Percentiles rank a stretch among this genome's conserved stretches.
phyloP scores from a whole-genome alignment of 2,329 filamentous ascomycete species.

The Verticillium zaregamsianum region DNA sequence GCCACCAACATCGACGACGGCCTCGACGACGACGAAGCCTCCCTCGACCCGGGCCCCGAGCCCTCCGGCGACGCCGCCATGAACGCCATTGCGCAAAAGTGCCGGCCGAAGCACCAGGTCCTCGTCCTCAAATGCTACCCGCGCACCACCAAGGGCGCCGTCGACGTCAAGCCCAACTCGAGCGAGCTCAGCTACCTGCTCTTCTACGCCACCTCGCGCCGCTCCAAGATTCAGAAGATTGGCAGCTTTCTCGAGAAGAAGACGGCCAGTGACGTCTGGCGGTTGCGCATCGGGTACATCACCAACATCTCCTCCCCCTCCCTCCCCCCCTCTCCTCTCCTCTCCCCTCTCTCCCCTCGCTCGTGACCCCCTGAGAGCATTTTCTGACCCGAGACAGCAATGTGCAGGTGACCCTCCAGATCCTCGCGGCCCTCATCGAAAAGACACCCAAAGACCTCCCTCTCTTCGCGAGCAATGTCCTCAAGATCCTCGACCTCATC shows the following conservation, averaged over 20 bases:
- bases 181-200: slow-evolving; percentile 96
- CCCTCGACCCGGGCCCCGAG: slow-evolving; percentile 8
- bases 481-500: slow-evolving; percentile 79
- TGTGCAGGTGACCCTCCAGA: slow-evolving; percentile 91
- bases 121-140: slow-evolving; percentile 96
- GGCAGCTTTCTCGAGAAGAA: slow-evolving; percentile 92
- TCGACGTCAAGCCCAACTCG: slow-evolving; percentile 92
- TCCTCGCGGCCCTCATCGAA: slow-evolving; percentile 86
- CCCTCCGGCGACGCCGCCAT: slow-evolving; percentile 34
- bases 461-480: slow-evolving; percentile 78
- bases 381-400: slow-evolving; percentile 50
- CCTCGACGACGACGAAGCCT: background rate
- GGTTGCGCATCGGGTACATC: slow-evolving; percentile 73
- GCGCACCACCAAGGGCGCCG: slow-evolving; percentile 81
- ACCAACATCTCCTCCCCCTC: background rate
- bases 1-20: background rate
- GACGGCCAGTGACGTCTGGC: slow-evolving; percentile 87
- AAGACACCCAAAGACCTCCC: slow-evolving; percentile 88
- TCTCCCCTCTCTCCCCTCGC: background rate
- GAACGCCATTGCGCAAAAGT: slow-evolving; percentile 63
- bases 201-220: slow-evolving; percentile 92
- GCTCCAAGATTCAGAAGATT: slow-evolving; percentile 95
- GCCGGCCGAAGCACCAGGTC: slow-evolving; percentile 94
- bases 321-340: background rate
- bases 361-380: no score